These are phyloP conservation scores for Chamaecyparis obtusa DNA, from an alignment of 75 land plant genomes.

Conservation along the genomic window DNA sequence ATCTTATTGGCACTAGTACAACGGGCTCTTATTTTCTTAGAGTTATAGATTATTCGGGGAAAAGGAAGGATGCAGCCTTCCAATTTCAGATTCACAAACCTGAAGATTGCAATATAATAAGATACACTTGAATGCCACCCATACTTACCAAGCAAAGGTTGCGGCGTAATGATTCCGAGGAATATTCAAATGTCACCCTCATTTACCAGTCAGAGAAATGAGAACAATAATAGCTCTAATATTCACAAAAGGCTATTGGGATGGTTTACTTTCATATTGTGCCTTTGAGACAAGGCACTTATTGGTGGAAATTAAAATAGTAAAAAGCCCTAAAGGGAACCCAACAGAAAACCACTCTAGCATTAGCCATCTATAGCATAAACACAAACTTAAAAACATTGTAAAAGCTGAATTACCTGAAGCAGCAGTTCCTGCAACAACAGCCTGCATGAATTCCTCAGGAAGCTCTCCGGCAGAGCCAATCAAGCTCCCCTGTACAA, in stretches of 20 bases:
- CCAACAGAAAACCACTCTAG: too few relatives aligned
- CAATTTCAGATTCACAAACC: not conserved
- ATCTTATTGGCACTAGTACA: too few relatives aligned
- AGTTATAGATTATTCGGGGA: too few relatives aligned
- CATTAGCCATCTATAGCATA: not conserved
- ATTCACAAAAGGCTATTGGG: too few relatives aligned
- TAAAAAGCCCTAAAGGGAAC: too few relatives aligned
- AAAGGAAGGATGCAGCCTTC: too few relatives aligned
- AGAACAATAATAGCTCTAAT: too few relatives aligned
- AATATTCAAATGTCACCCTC: not conserved
- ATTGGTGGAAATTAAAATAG: too few relatives aligned
- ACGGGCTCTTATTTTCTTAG: too few relatives aligned
- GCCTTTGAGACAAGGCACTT: too few relatives aligned
- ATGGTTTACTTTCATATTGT: too few relatives aligned
- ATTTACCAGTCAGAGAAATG: not conserved
- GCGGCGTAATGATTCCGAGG: not conserved
- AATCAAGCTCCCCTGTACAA: conserved; percentile 89
- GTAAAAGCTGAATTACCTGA: conserved; percentile 53
- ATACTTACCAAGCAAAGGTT: not conserved
- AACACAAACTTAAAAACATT: not conserved
- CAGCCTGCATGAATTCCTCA: conserved; percentile 92
- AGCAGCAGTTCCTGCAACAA: conserved; percentile 84
- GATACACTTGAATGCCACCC: not conserved
- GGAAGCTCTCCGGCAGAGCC: conserved; percentile 96
- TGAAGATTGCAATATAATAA: not conserved